phyloP scores from a whole-genome alignment of 306 rosid genomes.

The Vachellia collinsii region DNA sequence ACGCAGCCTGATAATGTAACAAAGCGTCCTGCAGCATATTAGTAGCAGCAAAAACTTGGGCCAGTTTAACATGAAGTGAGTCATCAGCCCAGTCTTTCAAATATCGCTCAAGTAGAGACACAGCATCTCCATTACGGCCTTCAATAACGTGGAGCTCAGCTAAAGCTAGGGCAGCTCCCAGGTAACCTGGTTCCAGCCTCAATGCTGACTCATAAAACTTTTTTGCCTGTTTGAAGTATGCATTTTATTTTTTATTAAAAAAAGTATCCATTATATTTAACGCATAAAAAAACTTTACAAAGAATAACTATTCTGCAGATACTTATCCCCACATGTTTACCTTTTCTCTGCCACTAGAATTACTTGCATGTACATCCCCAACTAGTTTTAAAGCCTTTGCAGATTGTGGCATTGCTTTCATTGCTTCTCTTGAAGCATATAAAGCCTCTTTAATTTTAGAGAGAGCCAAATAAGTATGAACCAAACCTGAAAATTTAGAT shows the following conservation, averaged over 20 bases:
- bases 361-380: conserved; percentile 97
- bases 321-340: conserved; percentile 46
- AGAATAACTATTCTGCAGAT: conserved; percentile 11
- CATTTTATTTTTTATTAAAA: not conserved
- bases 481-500: conserved; percentile 69
- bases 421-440: conserved; percentile 97
- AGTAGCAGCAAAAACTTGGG: conserved; percentile 96
- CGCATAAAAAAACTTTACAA: conserved; percentile 30
- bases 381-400: conserved; percentile 97
- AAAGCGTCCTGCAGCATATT: conserved; percentile 92
- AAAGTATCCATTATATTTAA: conserved; percentile 19
- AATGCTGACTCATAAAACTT: conserved; percentile 99
- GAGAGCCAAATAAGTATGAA: conserved; percentile 87
- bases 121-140: conserved; percentile 95
- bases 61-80: conserved; percentile 97
- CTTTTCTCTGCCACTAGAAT: conserved; percentile 94
- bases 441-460: conserved; percentile 92
- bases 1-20: conserved; percentile 95
- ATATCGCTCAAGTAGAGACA: conserved; percentile 87
- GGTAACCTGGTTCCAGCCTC: conserved; percentile 97
- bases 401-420: conserved; percentile 99
- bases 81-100: conserved; percentile 99
- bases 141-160: conserved; percentile 98
- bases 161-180: conserved; percentile 97
- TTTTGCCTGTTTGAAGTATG: conserved; percentile 72